Conservation (phyloP, 495 filamentous ascomycete species). For the Sordaria brevicollis region DNA sequence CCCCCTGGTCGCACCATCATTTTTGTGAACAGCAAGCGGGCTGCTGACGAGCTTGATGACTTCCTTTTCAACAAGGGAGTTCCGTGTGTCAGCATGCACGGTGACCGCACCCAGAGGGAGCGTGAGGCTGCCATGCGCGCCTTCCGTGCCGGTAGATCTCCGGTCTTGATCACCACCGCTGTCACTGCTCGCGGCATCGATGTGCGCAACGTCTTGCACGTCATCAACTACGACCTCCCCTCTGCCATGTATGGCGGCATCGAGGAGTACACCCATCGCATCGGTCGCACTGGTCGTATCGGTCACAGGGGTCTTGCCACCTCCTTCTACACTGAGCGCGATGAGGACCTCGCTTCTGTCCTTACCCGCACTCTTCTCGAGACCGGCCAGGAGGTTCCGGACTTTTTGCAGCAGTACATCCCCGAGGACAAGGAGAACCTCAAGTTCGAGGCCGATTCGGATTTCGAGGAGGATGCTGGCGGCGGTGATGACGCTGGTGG, state of each 20-base stretch:
- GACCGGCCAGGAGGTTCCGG: conserved; percentile 63
- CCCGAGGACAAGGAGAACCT: conserved; percentile 38
- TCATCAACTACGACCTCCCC: conserved; percentile 90
- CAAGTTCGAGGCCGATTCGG: conserved; percentile 53
- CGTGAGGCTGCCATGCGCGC: conserved; percentile 87
- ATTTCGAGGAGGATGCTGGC: conserved; percentile 35
- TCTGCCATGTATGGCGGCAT: conserved; percentile 65
- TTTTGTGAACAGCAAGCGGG: conserved; percentile 73
- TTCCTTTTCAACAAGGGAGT: conserved; percentile 69
- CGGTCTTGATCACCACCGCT: conserved; percentile 77
- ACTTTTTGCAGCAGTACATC: conserved; percentile 60
- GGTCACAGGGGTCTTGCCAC: conserved; percentile 79
- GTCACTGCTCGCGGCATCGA: conserved; percentile 87
- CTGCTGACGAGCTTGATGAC: conserved; percentile 76
- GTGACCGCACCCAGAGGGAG: conserved; percentile 79
- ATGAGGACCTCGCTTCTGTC: conserved; percentile 56
- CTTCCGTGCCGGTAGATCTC: conserved; percentile 63
- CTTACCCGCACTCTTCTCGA: conserved; percentile 75
- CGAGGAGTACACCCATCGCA: conserved; percentile 87
- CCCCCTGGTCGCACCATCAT: conserved; percentile 73
- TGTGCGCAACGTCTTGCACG: conserved; percentile 72
- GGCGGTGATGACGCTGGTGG: conserved; percentile 10
- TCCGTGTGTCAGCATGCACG: conserved; percentile 78
- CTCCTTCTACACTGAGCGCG: conserved; percentile 67
- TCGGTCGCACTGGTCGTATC: conserved; percentile 91